A percentile compares a stretch with the other conserved stretches of the same genome.
phyloP scores from a whole-genome alignment of 768 basidiomycete species.

The Suillus fuscotomentosus region DNA sequence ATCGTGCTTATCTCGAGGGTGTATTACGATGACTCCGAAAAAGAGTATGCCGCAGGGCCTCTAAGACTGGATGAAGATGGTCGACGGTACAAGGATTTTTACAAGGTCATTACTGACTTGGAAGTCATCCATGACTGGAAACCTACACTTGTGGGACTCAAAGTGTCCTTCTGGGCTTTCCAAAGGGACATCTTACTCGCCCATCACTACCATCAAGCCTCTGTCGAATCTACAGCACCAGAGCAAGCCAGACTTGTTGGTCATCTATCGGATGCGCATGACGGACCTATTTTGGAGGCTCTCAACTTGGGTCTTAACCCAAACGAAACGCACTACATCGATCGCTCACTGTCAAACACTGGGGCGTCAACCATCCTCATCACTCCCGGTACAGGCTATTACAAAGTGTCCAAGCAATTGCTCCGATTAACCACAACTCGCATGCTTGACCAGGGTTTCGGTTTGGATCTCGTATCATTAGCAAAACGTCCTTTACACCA shows the following conservation, averaged over 20 bases:
- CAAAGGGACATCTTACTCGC: slow-evolving; percentile 89
- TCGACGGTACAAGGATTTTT: slow-evolving; percentile 92
- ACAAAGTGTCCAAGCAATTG: slow-evolving; percentile 86
- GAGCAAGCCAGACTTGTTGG: slow-evolving; percentile 72
- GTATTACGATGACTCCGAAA: slow-evolving; percentile 78
- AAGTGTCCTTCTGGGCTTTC: slow-evolving; percentile 87
- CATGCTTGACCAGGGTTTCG: slow-evolving; percentile 91
- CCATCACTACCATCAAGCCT: slow-evolving; percentile 81
- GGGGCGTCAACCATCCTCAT: slow-evolving; percentile 82
- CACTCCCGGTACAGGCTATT: slow-evolving; percentile 93
- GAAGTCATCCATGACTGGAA: slow-evolving; percentile 90
- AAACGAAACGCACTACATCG: slow-evolving; percentile 92
- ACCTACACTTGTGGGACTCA: slow-evolving; percentile 80
- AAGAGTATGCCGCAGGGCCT: slow-evolving; percentile 81
- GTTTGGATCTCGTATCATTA: slow-evolving; percentile 83
- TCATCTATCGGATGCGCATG: slow-evolving; percentile 81
- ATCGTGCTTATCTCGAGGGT: slow-evolving; percentile 94
- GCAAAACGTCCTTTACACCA: slow-evolving; percentile 91
- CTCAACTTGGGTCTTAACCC: slow-evolving; percentile 92
- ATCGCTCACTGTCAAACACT: slow-evolving; percentile 88
- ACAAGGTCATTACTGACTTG: slow-evolving; percentile 91
- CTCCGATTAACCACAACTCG: slow-evolving; percentile 90
- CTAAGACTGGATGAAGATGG: slow-evolving; percentile 74
- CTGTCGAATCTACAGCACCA: slow-evolving; percentile 42
- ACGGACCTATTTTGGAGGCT: slow-evolving; percentile 94